A percentile compares a stretch with the other conserved stretches of the same genome.
These are phyloP conservation scores for Rhodotorula sp. DNA, from an alignment of 1,284 basidiomycete genomes.

Conservation along the genomic window DNA sequence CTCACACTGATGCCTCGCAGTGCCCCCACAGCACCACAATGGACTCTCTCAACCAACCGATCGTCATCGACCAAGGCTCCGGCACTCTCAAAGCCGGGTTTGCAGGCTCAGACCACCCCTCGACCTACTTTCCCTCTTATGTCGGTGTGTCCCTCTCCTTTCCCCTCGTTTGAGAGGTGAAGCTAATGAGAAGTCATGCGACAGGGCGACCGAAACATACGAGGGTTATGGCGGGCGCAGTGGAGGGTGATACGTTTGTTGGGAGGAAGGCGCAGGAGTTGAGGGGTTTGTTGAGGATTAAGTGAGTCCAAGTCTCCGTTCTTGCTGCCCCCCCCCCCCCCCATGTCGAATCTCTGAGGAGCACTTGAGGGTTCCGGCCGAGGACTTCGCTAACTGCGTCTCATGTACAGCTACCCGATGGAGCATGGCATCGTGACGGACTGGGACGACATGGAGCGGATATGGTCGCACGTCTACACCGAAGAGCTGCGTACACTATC, in stretches of 20 bases:
- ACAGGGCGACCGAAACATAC: constrained; percentile 91
- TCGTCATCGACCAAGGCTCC: constrained; percentile 80
- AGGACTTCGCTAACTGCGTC: background rate
- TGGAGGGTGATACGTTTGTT: constrained; percentile 91
- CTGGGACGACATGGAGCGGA: constrained; percentile 98
- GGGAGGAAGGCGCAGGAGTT: constrained; percentile 90
- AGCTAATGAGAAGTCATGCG: background rate
- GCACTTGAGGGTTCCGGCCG: no score
- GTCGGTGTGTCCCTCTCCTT: constrained; percentile 61
- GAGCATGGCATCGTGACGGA: constrained; percentile 69
- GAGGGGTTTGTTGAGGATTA: constrained; percentile 85
- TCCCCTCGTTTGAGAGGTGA: background rate
- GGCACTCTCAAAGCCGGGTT: constrained; percentile 97
- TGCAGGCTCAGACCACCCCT: constrained; percentile 94
- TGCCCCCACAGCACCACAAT: background rate
- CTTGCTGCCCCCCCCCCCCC: no score
- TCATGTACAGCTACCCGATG: constrained; percentile 79
- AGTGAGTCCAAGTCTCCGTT: constrained; percentile 18
- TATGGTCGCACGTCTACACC: constrained; percentile 95
- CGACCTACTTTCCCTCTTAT: constrained; percentile 96
- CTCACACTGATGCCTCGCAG: background rate
- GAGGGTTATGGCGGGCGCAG: constrained; percentile 87
- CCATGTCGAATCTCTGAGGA: no score
- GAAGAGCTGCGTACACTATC: constrained; percentile 90
- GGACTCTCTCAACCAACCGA: constrained; percentile 38